A percentile compares a stretch with the other conserved stretches of the same genome.
Evolutionary conservation across 441 rosid species (phyloP).

Genomic region (Croton laevigatus): DNA sequence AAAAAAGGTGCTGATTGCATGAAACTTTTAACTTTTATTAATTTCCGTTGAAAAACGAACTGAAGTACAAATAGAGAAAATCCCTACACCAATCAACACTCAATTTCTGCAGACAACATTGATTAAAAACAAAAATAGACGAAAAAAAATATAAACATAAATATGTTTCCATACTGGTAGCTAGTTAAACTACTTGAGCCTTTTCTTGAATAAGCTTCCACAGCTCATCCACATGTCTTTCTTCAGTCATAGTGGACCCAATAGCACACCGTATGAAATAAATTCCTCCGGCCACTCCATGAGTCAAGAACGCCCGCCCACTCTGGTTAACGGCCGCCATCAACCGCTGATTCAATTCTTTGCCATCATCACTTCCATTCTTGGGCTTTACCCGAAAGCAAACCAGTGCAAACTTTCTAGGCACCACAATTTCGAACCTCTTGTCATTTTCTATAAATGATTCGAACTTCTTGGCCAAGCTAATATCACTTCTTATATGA

Average conservation of each 20-base stretch:
- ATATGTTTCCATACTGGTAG: too few relatives aligned
- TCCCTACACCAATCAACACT: too few relatives aligned
- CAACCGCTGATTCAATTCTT: constrained; percentile 11
- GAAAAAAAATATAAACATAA: too few relatives aligned
- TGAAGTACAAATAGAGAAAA: too few relatives aligned
- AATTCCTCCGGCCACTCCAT: constrained; percentile 24
- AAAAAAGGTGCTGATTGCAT: too few relatives aligned
- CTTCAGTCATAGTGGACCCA: constrained; percentile 29
- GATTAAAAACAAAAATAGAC: too few relatives aligned
- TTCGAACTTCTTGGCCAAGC: constrained; percentile 30
- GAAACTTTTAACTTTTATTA: too few relatives aligned
- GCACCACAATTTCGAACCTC: constrained; percentile 24
- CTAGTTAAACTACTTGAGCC: neutral
- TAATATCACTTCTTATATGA: constrained; percentile 30
- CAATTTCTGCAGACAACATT: too few relatives aligned
- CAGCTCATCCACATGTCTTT: constrained; percentile 21
- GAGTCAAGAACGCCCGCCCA: constrained; percentile 26
- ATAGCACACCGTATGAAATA: constrained; percentile 22
- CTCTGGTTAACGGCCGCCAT: constrained; percentile 22
- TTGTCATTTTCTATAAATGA: constrained; percentile 17
- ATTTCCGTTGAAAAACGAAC: too few relatives aligned
- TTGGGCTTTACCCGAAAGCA: constrained; percentile 37
- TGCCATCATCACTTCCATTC: neutral
- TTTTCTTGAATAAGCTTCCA: constrained; percentile 32
- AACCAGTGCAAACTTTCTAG: constrained; percentile 27